phyloP scores from a whole-genome alignment of 2,329 filamentous ascomycete genomes.

The Exophiala mesophila region DNA sequence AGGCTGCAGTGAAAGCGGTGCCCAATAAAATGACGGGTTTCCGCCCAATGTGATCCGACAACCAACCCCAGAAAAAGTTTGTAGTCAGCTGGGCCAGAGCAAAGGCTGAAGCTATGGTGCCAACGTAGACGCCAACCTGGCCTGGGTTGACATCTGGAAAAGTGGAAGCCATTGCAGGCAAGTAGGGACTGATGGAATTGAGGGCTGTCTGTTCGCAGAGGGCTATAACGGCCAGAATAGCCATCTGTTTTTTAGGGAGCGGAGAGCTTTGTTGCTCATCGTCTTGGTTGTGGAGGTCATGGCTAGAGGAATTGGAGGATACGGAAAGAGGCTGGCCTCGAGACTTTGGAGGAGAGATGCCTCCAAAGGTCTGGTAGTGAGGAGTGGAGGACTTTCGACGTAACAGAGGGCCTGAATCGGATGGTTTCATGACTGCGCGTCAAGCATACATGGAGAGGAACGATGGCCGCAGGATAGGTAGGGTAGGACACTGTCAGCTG shows the following conservation, averaged over 20 bases:
- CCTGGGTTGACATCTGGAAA: conserved; percentile 73
- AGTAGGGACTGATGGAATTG: conserved; percentile 92
- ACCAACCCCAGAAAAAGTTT: conserved; percentile 85
- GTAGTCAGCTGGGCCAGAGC: conserved; percentile 88
- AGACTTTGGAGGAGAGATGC: conserved; percentile 41
- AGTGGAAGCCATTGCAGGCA: conserved; percentile 82
- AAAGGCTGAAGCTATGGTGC: conserved; percentile 83
- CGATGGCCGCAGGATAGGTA: too few species aligned
- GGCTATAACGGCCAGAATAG: conserved; percentile 79
- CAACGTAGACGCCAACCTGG: conserved; percentile 81
- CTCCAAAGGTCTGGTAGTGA: conserved; percentile 46
- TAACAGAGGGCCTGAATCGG: conserved; percentile 29
- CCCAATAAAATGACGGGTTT: conserved; percentile 80
- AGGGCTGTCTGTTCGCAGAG: conserved; percentile 92
- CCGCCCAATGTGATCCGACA: conserved; percentile 72
- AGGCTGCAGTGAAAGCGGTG: conserved; percentile 73
- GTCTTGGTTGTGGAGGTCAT: conserved; percentile 31
- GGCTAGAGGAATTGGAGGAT: conserved; percentile 36
- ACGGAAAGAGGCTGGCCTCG: conserved; percentile 41
- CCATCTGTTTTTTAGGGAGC: conserved; percentile 75
- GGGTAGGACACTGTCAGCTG: too few species aligned
- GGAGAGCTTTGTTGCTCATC: conserved; percentile 50
- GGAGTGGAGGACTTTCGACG: conserved; percentile 41
- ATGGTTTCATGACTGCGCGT: conserved; percentile 23
- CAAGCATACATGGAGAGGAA: conserved; percentile 9